Percentiles rank a stretch among this genome's conserved stretches.
phyloP scores from a whole-genome alignment of 2,329 filamentous ascomycete species.

The Epichloe bromicola region DNA sequence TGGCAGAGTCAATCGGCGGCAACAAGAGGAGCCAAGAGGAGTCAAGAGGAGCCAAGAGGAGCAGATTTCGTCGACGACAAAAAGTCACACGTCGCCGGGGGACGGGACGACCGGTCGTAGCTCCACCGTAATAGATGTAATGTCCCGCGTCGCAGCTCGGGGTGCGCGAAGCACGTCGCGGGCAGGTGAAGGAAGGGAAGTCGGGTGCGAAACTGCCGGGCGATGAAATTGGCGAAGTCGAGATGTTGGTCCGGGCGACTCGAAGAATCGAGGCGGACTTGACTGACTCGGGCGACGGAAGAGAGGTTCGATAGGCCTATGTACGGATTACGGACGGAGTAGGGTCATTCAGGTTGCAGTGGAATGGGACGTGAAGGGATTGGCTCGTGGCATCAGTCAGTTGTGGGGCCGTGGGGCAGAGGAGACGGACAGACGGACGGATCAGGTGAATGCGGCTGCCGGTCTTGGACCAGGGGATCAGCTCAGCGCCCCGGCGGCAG shows the following conservation, averaged over 20 bases:
- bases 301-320: not conserved
- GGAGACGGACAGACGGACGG: conserved; percentile 1
- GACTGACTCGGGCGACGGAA: not conserved
- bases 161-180: not conserved
- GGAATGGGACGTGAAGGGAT: conserved; percentile 1
- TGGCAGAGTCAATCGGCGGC: not conserved
- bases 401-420: conserved; percentile 5
- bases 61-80: not conserved
- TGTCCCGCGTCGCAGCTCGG: conserved; percentile 1
- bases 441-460: conserved; percentile 6
- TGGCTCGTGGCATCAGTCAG: not conserved
- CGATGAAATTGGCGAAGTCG: not conserved
- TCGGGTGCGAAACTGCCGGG: not conserved
- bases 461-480: not conserved
- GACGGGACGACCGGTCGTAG: not conserved
- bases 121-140: not conserved
- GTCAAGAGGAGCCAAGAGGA: no score
- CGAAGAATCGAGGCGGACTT: not conserved
- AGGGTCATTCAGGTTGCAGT: not conserved
- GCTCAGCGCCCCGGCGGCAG: not conserved
- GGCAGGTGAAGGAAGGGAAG: not conserved
- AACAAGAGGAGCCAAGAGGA: not conserved
- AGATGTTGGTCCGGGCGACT: not conserved
- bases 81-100: not conserved
- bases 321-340: not conserved